Percentiles rank a stretch among this genome's conserved stretches.
Evolutionary conservation across 2,329 filamentous ascomycete species (phyloP).

Genomic region (Bisporella sp.): DNA sequence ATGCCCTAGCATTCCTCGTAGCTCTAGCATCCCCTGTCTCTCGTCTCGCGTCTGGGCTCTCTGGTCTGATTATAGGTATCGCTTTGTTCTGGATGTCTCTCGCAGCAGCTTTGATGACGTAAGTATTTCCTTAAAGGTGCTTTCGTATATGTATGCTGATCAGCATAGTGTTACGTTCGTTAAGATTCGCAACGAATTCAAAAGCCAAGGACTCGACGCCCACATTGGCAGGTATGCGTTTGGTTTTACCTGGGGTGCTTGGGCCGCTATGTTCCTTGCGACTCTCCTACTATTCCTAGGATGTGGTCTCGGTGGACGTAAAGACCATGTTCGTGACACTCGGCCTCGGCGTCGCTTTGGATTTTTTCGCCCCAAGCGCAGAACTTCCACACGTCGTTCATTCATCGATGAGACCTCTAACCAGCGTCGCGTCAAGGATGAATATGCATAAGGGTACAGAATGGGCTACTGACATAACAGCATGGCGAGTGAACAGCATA

Average conservation of each 20-base stretch:
- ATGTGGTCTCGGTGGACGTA: constrained; percentile 37
- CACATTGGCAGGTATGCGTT: constrained; percentile 61
- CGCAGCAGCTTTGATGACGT: constrained; percentile 70
- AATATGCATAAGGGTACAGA: constrained; percentile 38
- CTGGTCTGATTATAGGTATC: constrained; percentile 47
- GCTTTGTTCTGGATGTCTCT: constrained; percentile 65
- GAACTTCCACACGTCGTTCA: constrained; percentile 42
- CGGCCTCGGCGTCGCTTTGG: constrained; percentile 24
- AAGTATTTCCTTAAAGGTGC: constrained; percentile 27
- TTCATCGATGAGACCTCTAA: constrained; percentile 43
- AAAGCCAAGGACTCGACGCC: constrained; percentile 45
- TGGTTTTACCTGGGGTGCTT: constrained; percentile 70
- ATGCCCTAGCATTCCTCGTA: constrained; percentile 57
- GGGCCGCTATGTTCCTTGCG: constrained; percentile 58
- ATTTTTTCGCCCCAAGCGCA: constrained; percentile 42
- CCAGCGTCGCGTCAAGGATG: constrained; percentile 60
- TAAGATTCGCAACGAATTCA: constrained; percentile 61
- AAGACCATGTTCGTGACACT: constrained; percentile 15
- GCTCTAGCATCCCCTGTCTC: constrained; percentile 65
- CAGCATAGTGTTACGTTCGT: constrained; percentile 52
- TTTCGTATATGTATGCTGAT: neutral
- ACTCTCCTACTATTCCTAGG: constrained; percentile 61
- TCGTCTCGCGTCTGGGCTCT: constrained; percentile 62
- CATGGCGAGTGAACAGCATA: too few species aligned
- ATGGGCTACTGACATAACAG: too few species aligned